Percentiles rank a stretch among this genome's conserved stretches.
These are phyloP conservation scores for Schizosaccharomyces cryophilus DNA, from an alignment of 805 yeast genomes.

Conservation along the genomic window DNA sequence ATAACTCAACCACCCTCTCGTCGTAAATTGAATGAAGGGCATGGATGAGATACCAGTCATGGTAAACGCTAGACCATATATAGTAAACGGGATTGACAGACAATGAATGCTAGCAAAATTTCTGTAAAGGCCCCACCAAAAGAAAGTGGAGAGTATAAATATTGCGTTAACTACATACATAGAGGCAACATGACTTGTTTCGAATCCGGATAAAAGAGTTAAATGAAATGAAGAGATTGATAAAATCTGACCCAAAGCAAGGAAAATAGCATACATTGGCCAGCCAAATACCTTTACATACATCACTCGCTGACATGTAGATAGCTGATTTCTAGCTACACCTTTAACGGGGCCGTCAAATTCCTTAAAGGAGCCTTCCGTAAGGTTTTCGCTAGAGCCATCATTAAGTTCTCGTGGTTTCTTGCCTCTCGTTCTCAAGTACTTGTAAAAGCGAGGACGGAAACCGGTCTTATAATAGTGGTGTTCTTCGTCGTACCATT, in stretches of 20 bases:
- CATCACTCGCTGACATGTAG: background rate
- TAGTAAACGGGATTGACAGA: background rate
- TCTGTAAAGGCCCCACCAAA: slow-evolving; percentile 3
- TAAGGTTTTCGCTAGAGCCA: background rate
- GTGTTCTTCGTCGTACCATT: background rate
- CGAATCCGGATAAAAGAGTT: background rate
- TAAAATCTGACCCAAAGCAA: background rate
- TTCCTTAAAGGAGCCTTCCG: background rate
- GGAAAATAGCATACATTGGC: slow-evolving; percentile 2
- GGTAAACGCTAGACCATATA: slow-evolving; percentile 1
- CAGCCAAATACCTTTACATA: background rate
- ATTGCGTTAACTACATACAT: background rate
- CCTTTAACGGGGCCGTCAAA: background rate
- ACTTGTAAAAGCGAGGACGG: background rate
- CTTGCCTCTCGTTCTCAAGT: background rate
- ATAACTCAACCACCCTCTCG: background rate
- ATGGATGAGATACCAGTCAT: background rate
- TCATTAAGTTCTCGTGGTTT: background rate
- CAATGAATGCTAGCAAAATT: background rate
- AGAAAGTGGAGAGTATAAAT: background rate
- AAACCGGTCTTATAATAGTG: background rate
- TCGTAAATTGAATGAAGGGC: no score
- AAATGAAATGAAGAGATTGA: slow-evolving; percentile 1
- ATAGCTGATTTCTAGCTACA: background rate
- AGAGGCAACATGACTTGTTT: background rate